These are phyloP conservation scores for Ascobolus immersus DNA, from an alignment of 495 filamentous ascomycete genomes.

Conservation along the genomic window DNA sequence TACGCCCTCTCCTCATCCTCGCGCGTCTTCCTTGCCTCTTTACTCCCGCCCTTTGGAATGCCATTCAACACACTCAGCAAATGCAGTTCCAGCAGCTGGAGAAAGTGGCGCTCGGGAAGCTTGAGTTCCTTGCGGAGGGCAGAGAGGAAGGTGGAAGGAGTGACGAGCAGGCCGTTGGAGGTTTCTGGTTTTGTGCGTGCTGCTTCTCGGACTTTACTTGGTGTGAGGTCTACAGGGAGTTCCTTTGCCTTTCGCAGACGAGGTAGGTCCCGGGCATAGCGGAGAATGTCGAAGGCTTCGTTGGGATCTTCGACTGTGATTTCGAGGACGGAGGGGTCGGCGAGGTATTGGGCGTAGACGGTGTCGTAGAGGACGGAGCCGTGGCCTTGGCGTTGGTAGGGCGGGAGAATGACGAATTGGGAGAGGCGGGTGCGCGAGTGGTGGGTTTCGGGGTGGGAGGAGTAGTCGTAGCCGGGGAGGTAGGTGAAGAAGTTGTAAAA, in stretches of 20 bases:
- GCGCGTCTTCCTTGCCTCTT: conserved; percentile 11
- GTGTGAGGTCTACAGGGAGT: conserved; percentile 24
- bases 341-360: conserved; percentile 39
- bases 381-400: conserved; percentile 54
- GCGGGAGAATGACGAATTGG: conserved; percentile 80
- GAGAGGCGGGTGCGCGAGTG: conserved; percentile 52
- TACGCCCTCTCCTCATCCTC: conserved; percentile 26
- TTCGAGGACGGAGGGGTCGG: conserved; percentile 39
- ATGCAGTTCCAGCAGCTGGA: conserved; percentile 64
- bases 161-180: conserved; percentile 17
- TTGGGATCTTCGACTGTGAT: conserved; percentile 91
- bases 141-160: too few relatives aligned
- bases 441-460: conserved; percentile 6
- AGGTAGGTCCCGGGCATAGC: conserved; percentile 57
- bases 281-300: conserved; percentile 74
- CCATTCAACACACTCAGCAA: conserved; percentile 26
- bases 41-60: conserved; percentile 2
- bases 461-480: conserved; percentile 11
- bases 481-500: conserved; percentile 61
- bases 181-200: conserved; percentile 2
- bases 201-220: not conserved
- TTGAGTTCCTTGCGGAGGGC: conserved; percentile 40
- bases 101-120: conserved; percentile 69
- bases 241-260: conserved; percentile 31
- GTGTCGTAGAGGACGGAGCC: conserved; percentile 30